Evolutionary conservation across 148 eudicot genomes (phyloP), one percentile per base, ranked within the genome.

Genomic region (Rhododendron ovatum): DNA sequence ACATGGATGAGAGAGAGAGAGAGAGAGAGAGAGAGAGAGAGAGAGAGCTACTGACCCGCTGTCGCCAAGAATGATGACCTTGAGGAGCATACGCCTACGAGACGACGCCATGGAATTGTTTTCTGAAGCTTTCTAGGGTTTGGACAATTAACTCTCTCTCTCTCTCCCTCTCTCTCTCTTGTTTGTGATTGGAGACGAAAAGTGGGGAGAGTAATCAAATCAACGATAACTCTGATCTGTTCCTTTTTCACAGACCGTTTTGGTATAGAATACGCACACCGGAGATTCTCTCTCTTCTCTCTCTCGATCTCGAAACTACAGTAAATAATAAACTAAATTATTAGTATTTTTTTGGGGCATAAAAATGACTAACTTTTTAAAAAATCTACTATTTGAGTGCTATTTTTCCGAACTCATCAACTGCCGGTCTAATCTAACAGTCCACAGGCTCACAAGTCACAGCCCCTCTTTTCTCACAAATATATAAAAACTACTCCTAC

Each of bases 1-100:
- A 39, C 28, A 11, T 26, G 43, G 26, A 22, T 33, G 69, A 50
- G 3, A 84, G 41, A 67, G 77, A 20, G 55, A 73, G 9, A 65
- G 53, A 73, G 9, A 65, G 12, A 84, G 39, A 81, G 76, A 20
- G 50, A 78, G 8, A 65, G 53, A 48, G 17, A 20, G 48, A 81
- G 41, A 50, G 13, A 84, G 41, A 78, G 73, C 22, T 55, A 84
- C 39, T 55, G 84, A 93, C 95, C 95, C 94, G 85, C 95, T 93
- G 75, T 93, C 94, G 63, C 95, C 94, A 61, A 93, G 93, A 78
- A 93, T 92, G 77, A 93, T 93, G 93, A 93, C 92, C 84, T 93
- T 93, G 89, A 93, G 95, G 61, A 93, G 95, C 90, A 91, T 89
- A 82, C 94, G 95, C 47, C 93, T 88, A 78, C 95, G 95, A 6